Evolutionary conservation across 2,329 filamentous ascomycete species (phyloP).

Genomic region (Aspergillus ochraceus): DNA sequence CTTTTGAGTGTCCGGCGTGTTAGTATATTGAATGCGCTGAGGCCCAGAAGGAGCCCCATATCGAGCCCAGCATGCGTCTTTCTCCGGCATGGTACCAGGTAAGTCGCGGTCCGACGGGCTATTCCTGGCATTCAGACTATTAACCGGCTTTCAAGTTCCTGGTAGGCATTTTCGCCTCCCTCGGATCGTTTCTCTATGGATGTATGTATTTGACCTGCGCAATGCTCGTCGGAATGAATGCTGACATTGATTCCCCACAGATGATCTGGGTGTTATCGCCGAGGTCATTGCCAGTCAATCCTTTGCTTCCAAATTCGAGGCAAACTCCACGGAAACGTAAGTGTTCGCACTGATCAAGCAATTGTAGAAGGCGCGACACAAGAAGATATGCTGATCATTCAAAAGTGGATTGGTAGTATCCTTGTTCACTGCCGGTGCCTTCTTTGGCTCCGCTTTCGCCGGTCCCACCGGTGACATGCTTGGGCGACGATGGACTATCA

Average conservation of each 20-base stretch:
- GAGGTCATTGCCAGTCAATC: constrained; percentile 52
- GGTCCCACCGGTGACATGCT: constrained; percentile 64
- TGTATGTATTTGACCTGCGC: constrained; percentile 31
- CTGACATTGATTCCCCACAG: constrained; percentile 19
- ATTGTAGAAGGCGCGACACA: neutral
- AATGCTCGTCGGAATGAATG: neutral
- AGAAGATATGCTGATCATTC: neutral
- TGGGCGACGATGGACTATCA: constrained; percentile 70
- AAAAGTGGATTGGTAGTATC: constrained; percentile 69
- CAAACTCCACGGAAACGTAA: constrained; percentile 33
- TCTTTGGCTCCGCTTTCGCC: constrained; percentile 66
- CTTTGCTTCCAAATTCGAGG: constrained; percentile 33
- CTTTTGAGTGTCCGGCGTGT: neutral
- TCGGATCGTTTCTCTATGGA: constrained; percentile 59
- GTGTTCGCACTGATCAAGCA: constrained; percentile 2
- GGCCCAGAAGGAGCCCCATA: neutral
- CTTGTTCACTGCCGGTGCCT: constrained; percentile 74
- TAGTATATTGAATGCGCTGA: neutral
- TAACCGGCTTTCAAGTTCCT: constrained; percentile 48
- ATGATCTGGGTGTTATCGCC: constrained; percentile 62
- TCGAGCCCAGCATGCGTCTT: constrained; percentile 48
- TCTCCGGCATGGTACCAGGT: constrained; percentile 60
- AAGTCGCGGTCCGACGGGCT: constrained; percentile 14
- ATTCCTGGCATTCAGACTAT: constrained; percentile 5
- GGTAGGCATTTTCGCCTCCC: constrained; percentile 58